Conservation (phyloP, 768 basidiomycete genomes). For the Daedaleopsis nitida region DNA sequence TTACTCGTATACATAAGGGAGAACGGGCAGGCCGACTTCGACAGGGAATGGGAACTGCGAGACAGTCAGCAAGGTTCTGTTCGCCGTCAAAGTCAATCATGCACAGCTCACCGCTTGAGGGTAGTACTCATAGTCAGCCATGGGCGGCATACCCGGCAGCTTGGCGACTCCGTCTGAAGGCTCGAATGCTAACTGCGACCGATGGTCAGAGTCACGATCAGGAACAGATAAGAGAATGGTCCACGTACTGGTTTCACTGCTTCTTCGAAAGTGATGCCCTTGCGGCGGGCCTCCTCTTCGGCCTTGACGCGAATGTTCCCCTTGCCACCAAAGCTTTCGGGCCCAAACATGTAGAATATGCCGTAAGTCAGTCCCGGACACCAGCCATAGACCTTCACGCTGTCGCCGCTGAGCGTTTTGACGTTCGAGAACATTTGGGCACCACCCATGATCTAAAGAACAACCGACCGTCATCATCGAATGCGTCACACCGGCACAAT, state of each 20-base stretch:
- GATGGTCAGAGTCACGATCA: background rate
- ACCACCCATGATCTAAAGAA: conserved; percentile 4
- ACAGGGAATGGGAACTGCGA: background rate
- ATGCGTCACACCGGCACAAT: background rate
- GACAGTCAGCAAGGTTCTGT: too few species aligned
- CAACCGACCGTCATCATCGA: too few species aligned
- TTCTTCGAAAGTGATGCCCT: conserved; percentile 1
- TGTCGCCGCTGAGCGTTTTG: conserved; percentile 4
- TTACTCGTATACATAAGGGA: background rate
- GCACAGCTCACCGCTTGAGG: conserved; percentile 20
- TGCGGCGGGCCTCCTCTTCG: conserved; percentile 3
- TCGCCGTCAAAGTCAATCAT: too few species aligned
- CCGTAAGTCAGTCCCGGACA: conserved; percentile 6
- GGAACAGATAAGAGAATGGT: background rate
- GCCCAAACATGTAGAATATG: conserved; percentile 11
- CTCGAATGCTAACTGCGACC: conserved; percentile 1
- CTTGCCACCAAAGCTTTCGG: conserved; percentile 12
- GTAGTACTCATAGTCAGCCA: conserved; percentile 25
- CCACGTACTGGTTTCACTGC: conserved; percentile 5
- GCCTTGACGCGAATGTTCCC: conserved; percentile 12
- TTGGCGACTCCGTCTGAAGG: conserved; percentile 11
- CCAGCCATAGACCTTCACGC: conserved; percentile 17
- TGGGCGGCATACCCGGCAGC: conserved; percentile 23
- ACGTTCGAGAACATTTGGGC: background rate
- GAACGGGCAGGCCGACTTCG: background rate